Conservation (phyloP, 2,329 filamentous ascomycete species). For the Paecilomyces sp. region DNA sequence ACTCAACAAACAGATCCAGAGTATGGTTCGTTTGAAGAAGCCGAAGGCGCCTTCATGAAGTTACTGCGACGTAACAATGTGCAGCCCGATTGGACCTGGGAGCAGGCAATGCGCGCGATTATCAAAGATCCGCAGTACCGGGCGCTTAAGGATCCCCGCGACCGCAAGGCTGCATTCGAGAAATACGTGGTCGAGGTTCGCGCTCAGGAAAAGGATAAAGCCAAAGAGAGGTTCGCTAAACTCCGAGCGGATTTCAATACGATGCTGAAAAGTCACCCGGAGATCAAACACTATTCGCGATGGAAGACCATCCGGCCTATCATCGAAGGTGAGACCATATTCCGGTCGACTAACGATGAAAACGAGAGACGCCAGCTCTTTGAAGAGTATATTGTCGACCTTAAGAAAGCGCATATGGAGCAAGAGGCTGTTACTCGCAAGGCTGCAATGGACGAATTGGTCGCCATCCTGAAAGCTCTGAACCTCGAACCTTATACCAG, state of each 20-base stretch:
- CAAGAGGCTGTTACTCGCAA: conserved; percentile 65
- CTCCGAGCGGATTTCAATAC: conserved; percentile 87
- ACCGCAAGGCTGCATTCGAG: conserved; percentile 84
- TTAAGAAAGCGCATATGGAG: conserved; percentile 75
- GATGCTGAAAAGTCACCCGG: conserved; percentile 93
- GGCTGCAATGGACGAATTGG: conserved; percentile 76
- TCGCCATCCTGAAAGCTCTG: conserved; percentile 68
- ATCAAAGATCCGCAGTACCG: conserved; percentile 91
- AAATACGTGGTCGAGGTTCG: conserved; percentile 90
- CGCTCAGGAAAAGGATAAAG: conserved; percentile 86
- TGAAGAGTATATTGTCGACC: conserved; percentile 80
- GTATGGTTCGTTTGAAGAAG: conserved; percentile 74
- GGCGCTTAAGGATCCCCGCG: conserved; percentile 84
- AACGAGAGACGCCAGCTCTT: conserved; percentile 83
- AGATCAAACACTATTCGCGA: conserved; percentile 93
- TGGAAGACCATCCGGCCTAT: conserved; percentile 96
- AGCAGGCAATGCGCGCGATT: conserved; percentile 75
- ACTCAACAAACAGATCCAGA: conserved; percentile 58
- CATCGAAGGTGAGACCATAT: conserved; percentile 91
- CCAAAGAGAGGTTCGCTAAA: conserved; percentile 87
- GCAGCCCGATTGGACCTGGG: conserved; percentile 88
- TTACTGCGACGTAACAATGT: conserved; percentile 77
- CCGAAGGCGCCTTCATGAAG: conserved; percentile 88
- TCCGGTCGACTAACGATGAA: conserved; percentile 83
- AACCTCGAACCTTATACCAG: conserved; percentile 88